Evolutionary conservation across 805 yeast species (phyloP).

Genomic region (Dipodascus albidus): DNA sequence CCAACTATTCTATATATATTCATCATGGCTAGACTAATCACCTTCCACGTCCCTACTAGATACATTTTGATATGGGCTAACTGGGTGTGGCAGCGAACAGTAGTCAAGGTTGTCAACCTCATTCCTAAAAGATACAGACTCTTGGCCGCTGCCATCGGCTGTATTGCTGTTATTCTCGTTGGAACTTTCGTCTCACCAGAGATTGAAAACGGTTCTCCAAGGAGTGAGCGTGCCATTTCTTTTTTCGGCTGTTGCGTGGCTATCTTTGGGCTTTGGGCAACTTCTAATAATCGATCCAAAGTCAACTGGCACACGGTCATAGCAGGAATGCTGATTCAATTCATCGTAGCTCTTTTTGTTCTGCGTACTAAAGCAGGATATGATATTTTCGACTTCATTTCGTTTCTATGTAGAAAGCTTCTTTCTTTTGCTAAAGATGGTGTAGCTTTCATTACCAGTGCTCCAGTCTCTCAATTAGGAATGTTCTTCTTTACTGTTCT

Average conservation of each 20-base stretch:
- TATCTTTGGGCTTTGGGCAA: constrained; percentile 31
- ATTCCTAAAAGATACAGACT: constrained; percentile 35
- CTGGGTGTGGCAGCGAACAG: constrained; percentile 24
- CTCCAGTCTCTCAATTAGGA: constrained; percentile 29
- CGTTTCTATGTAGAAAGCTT: constrained; percentile 43
- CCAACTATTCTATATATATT: constrained; percentile 43
- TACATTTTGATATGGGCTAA: constrained; percentile 20
- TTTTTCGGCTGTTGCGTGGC: constrained; percentile 44
- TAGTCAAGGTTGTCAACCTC: constrained; percentile 17
- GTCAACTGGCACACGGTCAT: constrained; percentile 51
- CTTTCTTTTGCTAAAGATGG: constrained; percentile 48
- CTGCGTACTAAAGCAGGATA: constrained; percentile 48
- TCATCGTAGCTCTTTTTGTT: constrained; percentile 47
- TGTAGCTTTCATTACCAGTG: constrained; percentile 44
- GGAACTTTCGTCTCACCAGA: constrained; percentile 33
- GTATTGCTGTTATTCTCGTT: constrained; percentile 37
- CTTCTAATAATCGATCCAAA: constrained; percentile 35
- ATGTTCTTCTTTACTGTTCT: constrained; percentile 47
- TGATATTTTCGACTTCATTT: constrained; percentile 50
- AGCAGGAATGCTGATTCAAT: constrained; percentile 50
- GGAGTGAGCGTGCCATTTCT: constrained; percentile 45
- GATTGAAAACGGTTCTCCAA: constrained; percentile 27
- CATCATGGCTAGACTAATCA: constrained; percentile 39
- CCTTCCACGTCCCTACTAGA: constrained; percentile 36
- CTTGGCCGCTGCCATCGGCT: constrained; percentile 33